phyloP scores from a whole-genome alignment of 176 grass and related monocot genomes.

The Juncus inflexus region DNA sequence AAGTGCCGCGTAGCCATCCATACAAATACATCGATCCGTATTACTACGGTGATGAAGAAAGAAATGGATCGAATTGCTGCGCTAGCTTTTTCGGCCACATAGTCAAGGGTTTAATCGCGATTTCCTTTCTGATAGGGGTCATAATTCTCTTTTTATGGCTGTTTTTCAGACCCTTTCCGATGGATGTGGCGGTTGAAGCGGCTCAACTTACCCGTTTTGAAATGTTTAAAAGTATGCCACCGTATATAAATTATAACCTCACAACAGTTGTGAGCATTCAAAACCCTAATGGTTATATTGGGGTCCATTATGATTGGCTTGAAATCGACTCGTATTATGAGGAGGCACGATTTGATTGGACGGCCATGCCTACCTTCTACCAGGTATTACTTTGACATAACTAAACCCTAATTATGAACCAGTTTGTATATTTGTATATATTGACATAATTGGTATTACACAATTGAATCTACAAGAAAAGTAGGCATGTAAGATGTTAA shows the following conservation, averaged over 20 bases:
- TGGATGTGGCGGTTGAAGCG: conserved; percentile 52
- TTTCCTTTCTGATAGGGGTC: conserved; percentile 35
- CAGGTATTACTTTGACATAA: conserved; percentile 37
- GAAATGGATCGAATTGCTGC: not conserved
- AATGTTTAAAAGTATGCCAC: conserved; percentile 1
- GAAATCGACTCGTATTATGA: conserved; percentile 38
- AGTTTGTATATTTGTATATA: too few species aligned
- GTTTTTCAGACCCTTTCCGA: conserved; percentile 57
- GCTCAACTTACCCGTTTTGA: conserved; percentile 33
- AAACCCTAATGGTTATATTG: conserved; percentile 65
- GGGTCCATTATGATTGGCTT: conserved; percentile 62
- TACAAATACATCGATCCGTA: conserved; percentile 30
- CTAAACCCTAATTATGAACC: too few species aligned
- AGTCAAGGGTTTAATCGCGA: conserved; percentile 43
- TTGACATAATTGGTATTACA: too few species aligned
- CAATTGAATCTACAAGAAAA: too few species aligned
- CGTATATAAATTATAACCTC: conserved; percentile 32
- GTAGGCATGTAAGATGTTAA: too few species aligned
- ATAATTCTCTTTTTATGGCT: conserved; percentile 45
- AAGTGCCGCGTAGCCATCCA: conserved; percentile 22
- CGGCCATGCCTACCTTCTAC: conserved; percentile 42
- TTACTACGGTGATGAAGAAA: conserved; percentile 14
- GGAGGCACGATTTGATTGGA: conserved; percentile 44
- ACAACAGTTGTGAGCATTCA: conserved; percentile 39
- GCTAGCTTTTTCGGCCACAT: conserved; percentile 40